Percentiles rank a stretch among this genome's conserved stretches.
Evolutionary conservation across 1,139 yeast genomes (phyloP).

Genomic region (Nadsonia starkeyi-henricii): DNA sequence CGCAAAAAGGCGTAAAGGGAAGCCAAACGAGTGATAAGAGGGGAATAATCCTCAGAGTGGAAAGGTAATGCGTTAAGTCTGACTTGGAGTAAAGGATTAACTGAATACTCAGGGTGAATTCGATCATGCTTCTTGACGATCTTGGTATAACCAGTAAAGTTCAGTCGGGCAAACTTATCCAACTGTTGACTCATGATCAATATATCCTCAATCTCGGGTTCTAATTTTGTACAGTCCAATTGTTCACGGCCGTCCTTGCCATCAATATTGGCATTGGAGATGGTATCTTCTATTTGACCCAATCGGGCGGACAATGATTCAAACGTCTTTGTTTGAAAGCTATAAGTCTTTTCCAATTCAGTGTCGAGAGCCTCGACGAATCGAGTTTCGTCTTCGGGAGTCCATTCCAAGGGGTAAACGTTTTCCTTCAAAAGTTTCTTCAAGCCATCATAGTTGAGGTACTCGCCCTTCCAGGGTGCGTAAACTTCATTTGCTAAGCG

Average conservation of each 20-base stretch:
- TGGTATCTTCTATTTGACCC: slow-evolving; percentile 43
- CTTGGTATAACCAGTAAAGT: slow-evolving; percentile 88
- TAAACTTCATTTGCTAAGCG: slow-evolving; percentile 70
- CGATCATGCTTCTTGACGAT: slow-evolving; percentile 95
- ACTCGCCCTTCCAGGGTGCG: slow-evolving; percentile 79
- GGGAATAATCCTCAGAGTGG: slow-evolving; percentile 91
- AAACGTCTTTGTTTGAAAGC: slow-evolving; percentile 65
- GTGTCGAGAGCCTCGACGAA: slow-evolving; percentile 74
- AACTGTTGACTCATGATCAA: slow-evolving; percentile 68
- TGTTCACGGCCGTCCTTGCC: slow-evolving; percentile 22
- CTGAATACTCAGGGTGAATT: slow-evolving; percentile 71
- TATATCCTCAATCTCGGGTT: slow-evolving; percentile 54
- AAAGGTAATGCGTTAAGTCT: slow-evolving; percentile 79
- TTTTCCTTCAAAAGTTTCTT: slow-evolving; percentile 77
- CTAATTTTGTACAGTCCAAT: background rate
- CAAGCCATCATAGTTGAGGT: slow-evolving; percentile 63
- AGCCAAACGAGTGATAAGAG: slow-evolving; percentile 71
- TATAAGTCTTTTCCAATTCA: slow-evolving; percentile 85
- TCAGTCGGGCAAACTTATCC: slow-evolving; percentile 79
- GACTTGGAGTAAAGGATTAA: slow-evolving; percentile 76
- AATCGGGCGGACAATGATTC: slow-evolving; percentile 54
- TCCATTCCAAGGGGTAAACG: slow-evolving; percentile 42
- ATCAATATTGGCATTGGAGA: slow-evolving; percentile 33
- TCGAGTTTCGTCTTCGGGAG: slow-evolving; percentile 66
- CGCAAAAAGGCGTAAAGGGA: slow-evolving; percentile 68